Percentiles rank a stretch among this genome's conserved stretches.
Conservation (phyloP, 2,329 filamentous ascomycete species). For the Aureobasidium pullulans region DNA sequence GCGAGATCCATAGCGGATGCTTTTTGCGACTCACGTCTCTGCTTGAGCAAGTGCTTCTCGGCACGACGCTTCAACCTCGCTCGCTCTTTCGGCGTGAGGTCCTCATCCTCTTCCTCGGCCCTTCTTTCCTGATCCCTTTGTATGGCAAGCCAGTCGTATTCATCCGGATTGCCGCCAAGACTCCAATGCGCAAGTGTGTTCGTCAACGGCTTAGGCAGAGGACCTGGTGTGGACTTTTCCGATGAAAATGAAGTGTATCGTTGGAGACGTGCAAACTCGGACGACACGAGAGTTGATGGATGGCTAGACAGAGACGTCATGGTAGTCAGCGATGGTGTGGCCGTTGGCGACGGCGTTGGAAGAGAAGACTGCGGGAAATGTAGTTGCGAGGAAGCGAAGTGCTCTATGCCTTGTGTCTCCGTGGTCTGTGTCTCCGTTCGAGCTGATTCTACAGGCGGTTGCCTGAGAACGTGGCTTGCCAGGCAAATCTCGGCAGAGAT, state of each 20-base stretch:
- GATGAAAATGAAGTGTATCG: constrained; percentile 29
- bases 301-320: constrained; percentile 17
- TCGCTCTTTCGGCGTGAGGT: constrained; percentile 30
- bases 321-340: constrained; percentile 25
- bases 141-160: constrained; percentile 35
- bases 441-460: background rate
- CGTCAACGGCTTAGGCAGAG: constrained; percentile 27
- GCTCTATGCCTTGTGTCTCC: constrained; percentile 12
- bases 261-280: constrained; percentile 28
- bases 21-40: constrained; percentile 32
- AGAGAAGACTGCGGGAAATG: constrained; percentile 16
- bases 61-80: constrained; percentile 31
- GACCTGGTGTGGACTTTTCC: constrained; percentile 18
- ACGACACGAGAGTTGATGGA: constrained; percentile 21
- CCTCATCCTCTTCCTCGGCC: constrained; percentile 28
- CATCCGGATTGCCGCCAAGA: constrained; percentile 28
- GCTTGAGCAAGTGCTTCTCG: constrained; percentile 34
- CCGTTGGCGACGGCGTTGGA: constrained; percentile 26
- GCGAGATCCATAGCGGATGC: constrained; percentile 18
- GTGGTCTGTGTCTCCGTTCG: constrained; percentile 14
- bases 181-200: constrained; percentile 37
- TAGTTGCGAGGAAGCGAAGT: background rate
- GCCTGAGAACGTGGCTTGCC: constrained; percentile 23
- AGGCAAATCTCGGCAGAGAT: constrained; percentile 32
- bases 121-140: constrained; percentile 20